Conservation (phyloP, 805 yeast genomes). For the Metschnikowia gelsemii region DNA sequence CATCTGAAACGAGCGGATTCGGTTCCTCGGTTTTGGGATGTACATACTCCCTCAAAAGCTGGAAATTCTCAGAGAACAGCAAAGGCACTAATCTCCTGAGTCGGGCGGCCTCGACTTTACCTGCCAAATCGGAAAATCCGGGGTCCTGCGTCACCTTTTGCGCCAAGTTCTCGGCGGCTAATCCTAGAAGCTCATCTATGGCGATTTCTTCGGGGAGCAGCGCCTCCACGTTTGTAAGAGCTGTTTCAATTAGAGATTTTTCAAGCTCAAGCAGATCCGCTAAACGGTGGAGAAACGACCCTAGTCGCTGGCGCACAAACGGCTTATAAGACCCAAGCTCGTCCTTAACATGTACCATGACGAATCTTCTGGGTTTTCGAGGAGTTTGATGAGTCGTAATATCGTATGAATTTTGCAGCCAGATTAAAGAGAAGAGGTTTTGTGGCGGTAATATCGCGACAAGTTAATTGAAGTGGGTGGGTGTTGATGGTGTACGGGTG, state of each 20-base stretch:
- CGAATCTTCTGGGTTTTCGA: neutral
- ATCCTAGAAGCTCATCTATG: slow-evolving; percentile 26
- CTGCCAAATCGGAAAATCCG: slow-evolving; percentile 37
- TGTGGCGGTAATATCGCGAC: neutral
- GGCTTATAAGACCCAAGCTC: slow-evolving; percentile 1
- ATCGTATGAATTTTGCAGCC: slow-evolving; percentile 5
- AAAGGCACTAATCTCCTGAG: slow-evolving; percentile 23
- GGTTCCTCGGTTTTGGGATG: slow-evolving; percentile 14
- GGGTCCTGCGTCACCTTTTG: slow-evolving; percentile 35
- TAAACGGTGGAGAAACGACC: slow-evolving; percentile 1
- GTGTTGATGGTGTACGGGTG: slow-evolving; percentile 1
- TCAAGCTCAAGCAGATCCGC: slow-evolving; percentile 1
- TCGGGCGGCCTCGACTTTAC: slow-evolving; percentile 34
- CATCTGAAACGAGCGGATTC: slow-evolving; percentile 67
- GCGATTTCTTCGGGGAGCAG: slow-evolving; percentile 15
- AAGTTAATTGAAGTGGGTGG: no score
- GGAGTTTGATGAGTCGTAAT: no score
- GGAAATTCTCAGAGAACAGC: slow-evolving; percentile 29
- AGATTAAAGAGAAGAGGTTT: slow-evolving; percentile 1
- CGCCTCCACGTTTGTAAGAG: slow-evolving; percentile 3
- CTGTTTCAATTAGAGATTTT: neutral
- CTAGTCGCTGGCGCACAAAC: slow-evolving; percentile 5
- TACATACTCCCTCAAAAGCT: slow-evolving; percentile 15
- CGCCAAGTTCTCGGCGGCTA: slow-evolving; percentile 36
- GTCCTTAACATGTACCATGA: slow-evolving; percentile 6